Conservation (phyloP, 2,329 filamentous ascomycete species). For the Myriosclerotinia duriaeana region DNA sequence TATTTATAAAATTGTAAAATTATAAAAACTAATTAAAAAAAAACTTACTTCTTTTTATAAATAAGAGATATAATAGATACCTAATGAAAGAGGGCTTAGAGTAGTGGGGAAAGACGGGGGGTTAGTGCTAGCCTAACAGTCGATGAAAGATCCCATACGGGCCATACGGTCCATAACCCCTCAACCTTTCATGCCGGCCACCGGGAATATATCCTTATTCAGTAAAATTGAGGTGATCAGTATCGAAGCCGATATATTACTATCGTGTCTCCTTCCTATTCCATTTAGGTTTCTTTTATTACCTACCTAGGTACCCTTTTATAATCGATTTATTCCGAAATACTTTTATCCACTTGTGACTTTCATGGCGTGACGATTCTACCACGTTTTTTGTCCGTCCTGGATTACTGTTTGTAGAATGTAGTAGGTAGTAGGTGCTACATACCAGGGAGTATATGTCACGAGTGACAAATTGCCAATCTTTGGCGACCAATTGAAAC, state of each 20-base stretch:
- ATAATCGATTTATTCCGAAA: background rate
- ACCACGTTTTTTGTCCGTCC: background rate
- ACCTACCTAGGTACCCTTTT: too few species aligned
- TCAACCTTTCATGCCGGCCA: background rate
- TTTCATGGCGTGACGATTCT: background rate
- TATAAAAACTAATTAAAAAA: too few species aligned
- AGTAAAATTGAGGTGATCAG: background rate
- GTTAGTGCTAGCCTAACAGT: too few species aligned
- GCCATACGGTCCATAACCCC: too few species aligned
- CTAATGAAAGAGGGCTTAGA: too few species aligned
- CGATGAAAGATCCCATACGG: too few species aligned
- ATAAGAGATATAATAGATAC: too few species aligned
- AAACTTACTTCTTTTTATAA: too few species aligned
- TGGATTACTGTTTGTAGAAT: background rate
- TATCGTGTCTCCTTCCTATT: conserved; percentile 10
- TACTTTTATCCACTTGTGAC: background rate
- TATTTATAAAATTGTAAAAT: too few species aligned
- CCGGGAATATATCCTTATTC: background rate
- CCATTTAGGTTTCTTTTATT: background rate
- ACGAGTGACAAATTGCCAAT: background rate
- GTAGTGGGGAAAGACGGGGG: too few species aligned
- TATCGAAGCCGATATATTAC: background rate
- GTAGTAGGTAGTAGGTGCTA: too few species aligned
- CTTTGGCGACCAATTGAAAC: background rate
- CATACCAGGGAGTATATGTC: background rate